These are phyloP conservation scores for Lonicera japonica DNA, from an alignment of 129 eudicot species.

Conservation along the genomic window DNA sequence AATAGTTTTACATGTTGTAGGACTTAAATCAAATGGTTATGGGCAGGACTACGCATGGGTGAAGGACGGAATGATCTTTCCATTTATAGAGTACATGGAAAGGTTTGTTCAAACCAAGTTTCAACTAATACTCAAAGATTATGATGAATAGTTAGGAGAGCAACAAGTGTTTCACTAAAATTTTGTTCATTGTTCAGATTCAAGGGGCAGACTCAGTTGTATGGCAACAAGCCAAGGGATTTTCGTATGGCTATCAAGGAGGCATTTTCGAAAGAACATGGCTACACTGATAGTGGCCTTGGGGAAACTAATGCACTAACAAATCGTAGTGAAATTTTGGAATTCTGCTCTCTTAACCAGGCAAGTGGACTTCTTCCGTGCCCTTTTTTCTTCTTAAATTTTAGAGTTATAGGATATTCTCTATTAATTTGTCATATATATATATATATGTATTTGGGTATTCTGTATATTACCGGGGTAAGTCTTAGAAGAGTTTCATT, in stretches of 20 bases:
- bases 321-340: conserved; percentile 29
- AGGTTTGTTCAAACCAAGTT: conserved; percentile 31
- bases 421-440: too few species aligned
- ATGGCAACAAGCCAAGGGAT: conserved; percentile 73
- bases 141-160: not conserved
- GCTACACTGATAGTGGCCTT: conserved; percentile 22
- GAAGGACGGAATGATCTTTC: conserved; percentile 81
- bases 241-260: conserved; percentile 78
- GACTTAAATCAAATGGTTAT: conserved; percentile 7
- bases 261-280: conserved; percentile 64
- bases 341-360: conserved; percentile 36
- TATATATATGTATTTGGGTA: too few species aligned
- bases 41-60: conserved; percentile 91
- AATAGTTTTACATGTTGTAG: not conserved
- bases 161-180: not conserved
- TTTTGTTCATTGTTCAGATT: conserved; percentile 34
- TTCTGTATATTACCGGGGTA: too few species aligned
- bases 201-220: conserved; percentile 77
- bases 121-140: not conserved
- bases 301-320: conserved; percentile 20
- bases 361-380: conserved; percentile 24
- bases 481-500: too few species aligned
- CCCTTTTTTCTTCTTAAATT: not conserved
- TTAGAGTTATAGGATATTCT: too few species aligned
- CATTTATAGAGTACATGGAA: conserved; percentile 64